Evolutionary conservation across 345 rosid species (phyloP), one percentile per base, ranked within the genome.

Genomic region (Camelina laxa): DNA sequence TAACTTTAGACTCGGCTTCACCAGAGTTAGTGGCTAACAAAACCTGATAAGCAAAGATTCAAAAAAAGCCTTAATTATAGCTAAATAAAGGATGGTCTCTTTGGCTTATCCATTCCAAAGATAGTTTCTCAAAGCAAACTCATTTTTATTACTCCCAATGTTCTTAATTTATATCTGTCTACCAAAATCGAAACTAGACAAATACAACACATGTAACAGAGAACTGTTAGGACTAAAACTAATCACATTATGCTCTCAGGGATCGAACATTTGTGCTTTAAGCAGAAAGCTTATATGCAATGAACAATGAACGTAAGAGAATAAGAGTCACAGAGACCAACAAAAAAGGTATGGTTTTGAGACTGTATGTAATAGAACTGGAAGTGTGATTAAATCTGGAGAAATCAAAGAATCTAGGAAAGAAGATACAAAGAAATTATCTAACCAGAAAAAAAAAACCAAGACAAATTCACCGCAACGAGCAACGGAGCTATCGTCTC

Each of bases 1-100:
- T 85, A 53, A 33, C 74, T 75, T 49, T 22, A 36, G 22, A 22
- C 1, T 56, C 16, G 19, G 69, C n/a, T 68, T 39, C 11, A 2
- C 14, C 19, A 39, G 45, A 59, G 10, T 47, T 1, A 24, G 50
- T 21, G 27, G 5, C 9, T 42, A 41, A 55, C 12, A 4, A 45
- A 45, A 31, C 48, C 65, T 62, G 44, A 12, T 22, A 3, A 39
- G n/a, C 6, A 1, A 16, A 71, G 9, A 49, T 71, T 60, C 24
- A 62, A 62, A 62, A 62, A 62, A 11, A 60, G 1, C 38, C 14
- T 0, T 30, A 7, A 19, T 20, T 4, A 47, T 2, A 0, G 6
- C 16, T 8, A 58, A 12, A 6, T 30, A 56, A 20, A 56, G 17
- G 14, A 17, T 41, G 22, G 15, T 9, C n/a, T 51, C 47, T 35